Conservation (phyloP, 2,329 filamentous ascomycete genomes). For the Talaromyces sp. region DNA sequence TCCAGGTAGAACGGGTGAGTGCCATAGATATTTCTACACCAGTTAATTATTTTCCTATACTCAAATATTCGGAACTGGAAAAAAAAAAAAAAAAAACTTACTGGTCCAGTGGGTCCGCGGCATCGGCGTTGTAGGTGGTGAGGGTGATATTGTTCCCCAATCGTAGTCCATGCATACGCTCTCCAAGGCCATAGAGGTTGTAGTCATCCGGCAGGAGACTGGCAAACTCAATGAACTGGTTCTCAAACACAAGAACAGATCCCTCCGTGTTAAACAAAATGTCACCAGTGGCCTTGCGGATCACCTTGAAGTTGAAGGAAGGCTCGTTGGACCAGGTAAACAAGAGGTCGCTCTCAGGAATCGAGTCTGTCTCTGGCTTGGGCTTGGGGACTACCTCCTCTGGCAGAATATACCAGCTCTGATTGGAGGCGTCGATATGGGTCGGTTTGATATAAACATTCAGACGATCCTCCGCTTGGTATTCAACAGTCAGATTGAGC, state of each 20-base stretch:
- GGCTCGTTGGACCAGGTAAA: constrained; percentile 56
- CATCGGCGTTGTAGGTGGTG: constrained; percentile 65
- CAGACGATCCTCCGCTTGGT: constrained; percentile 61
- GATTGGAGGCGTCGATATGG: constrained; percentile 57
- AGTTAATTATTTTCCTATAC: background rate
- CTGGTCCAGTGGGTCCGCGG: constrained; percentile 51
- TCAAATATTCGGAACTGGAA: too few relatives aligned
- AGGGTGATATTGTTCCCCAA: constrained; percentile 70
- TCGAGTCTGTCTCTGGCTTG: constrained; percentile 37
- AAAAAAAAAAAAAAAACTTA: background rate
- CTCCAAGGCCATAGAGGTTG: constrained; percentile 71
- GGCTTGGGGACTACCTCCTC: constrained; percentile 60
- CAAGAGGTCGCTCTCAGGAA: constrained; percentile 40
- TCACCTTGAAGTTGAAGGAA: constrained; percentile 54
- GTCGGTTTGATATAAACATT: constrained; percentile 67
- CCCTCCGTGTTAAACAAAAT: constrained; percentile 64
- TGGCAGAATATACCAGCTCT: constrained; percentile 63
- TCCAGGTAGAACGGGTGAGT: constrained; percentile 75
- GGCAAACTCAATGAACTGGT: constrained; percentile 73
- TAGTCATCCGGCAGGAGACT: constrained; percentile 64
- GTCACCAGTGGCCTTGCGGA: constrained; percentile 57
- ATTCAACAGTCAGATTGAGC: constrained; percentile 64
- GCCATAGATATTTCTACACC: constrained; percentile 63
- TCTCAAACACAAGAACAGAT: constrained; percentile 64
- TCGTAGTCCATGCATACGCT: constrained; percentile 66